A percentile compares a stretch with the other conserved stretches of the same genome.
These are phyloP conservation scores for Pulicaria dysenterica DNA, from an alignment of 129 eudicot species.

Conservation along the genomic window DNA sequence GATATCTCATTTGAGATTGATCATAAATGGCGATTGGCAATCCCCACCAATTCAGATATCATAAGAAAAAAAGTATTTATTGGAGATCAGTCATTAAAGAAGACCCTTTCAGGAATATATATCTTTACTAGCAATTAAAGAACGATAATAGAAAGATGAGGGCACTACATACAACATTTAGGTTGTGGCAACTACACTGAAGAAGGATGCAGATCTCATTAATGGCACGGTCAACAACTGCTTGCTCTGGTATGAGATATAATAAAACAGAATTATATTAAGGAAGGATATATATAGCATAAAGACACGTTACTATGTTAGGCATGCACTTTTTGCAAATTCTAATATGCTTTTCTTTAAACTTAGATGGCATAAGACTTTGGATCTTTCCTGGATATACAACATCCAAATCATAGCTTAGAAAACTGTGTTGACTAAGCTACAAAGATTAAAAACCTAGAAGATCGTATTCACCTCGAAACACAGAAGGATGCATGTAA, in stretches of 20 bases:
- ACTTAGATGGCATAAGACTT: too few species aligned
- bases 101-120: neutral
- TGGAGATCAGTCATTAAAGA: slow-evolving; percentile 5
- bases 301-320: neutral
- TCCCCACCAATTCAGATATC: slow-evolving; percentile 17
- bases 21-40: too few species aligned
- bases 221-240: slow-evolving; percentile 88
- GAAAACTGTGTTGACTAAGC: neutral
- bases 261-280: slow-evolving; percentile 8
- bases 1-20: too few species aligned
- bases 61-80: slow-evolving; percentile 3
- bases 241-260: slow-evolving; percentile 59
- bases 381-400: too few species aligned
- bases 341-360: neutral
- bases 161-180: slow-evolving; percentile 70
- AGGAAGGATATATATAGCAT: neutral
- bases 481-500: slow-evolving; percentile 90
- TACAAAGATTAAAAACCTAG: neutral
- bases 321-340: slow-evolving; percentile 9
- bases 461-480: slow-evolving; percentile 54
- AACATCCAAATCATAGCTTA: neutral
- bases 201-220: slow-evolving; percentile 88
- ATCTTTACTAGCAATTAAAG: neutral
- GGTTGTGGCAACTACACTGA: slow-evolving; percentile 96
- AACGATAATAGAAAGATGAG: neutral